Evolutionary conservation across 192 early-diverging fungal genomes (phyloP), one percentile per base, ranked within the genome.

Genomic region (Podila minutissima): DNA sequence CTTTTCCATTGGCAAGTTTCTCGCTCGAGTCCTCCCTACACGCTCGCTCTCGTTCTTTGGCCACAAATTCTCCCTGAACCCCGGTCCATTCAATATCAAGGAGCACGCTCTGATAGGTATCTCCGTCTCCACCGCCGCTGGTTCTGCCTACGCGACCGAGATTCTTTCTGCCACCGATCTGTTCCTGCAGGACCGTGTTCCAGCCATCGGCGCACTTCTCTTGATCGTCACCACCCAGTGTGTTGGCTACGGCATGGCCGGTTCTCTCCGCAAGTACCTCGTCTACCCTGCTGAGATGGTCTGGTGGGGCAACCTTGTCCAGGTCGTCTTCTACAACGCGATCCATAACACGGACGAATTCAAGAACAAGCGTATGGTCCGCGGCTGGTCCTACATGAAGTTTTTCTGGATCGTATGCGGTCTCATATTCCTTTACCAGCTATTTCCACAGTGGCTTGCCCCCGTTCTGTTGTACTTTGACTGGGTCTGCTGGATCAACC

Each of bases 281-380:
- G 95, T 97, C 15, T 89, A 92, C 58, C 95, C 94, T n/a, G 78
- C 92, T 4, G 86, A 88, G 10, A 96, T 96, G 94, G 83, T 94
- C 33, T 99, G 95, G 96, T 96, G 96, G 17, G 62, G 86, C 3
- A 92, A 87, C 38, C 85, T 98, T 19, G 87, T 88, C 53, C 82
- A 84, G 37, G 85, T 83, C 24, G 77, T 83, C 9, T 67, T 87
- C 20, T 87, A 82, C 69, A 86, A 83, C 62, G 83, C 87, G 3
- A 69, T 84, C 61, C 76, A 84, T 62, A 69, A 69, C 41, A 69
- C 74, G 17, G 62, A 50, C 15, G 74, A 76, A 29, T 71, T 66
- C 63, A 69, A 71, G 37, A 59, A 17, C 9, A 49, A 59, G 8
- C 38, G 37, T 0, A 50, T 75, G 50, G 51, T 69, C 31, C 51